Conservation (phyloP, 2,329 filamentous ascomycete genomes). For the Pseudogymnoascus sp. region DNA sequence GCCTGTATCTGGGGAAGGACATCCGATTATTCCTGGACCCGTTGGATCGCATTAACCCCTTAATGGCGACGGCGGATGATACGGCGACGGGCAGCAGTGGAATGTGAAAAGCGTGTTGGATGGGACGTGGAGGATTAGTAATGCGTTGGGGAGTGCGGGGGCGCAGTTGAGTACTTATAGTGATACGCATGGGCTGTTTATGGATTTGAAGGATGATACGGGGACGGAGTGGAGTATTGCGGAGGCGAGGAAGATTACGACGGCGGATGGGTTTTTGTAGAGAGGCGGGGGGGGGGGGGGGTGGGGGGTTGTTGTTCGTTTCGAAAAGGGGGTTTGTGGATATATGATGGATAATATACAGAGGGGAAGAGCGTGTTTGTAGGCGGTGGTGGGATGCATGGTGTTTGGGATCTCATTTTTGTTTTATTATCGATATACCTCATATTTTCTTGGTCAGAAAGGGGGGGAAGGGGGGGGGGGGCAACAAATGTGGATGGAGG, state of each 20-base stretch:
- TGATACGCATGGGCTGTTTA: neutral
- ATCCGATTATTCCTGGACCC: neutral
- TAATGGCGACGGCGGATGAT: neutral
- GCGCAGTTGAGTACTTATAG: neutral
- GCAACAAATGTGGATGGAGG: neutral
- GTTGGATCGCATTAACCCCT: neutral
- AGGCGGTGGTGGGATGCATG: neutral
- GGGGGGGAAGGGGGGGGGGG: neutral
- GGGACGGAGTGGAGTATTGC: neutral
- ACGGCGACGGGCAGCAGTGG: neutral
- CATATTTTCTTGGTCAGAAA: neutral
- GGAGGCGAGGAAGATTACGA: neutral
- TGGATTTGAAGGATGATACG: neutral
- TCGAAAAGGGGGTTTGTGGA: neutral
- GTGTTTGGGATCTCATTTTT: neutral
- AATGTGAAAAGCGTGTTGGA: neutral
- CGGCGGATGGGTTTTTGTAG: neutral
- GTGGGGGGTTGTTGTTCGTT: too few relatives aligned
- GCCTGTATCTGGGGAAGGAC: neutral
- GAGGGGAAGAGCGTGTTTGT: neutral
- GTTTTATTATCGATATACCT: neutral
- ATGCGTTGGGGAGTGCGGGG: neutral
- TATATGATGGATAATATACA: neutral
- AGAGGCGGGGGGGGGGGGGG: neutral
- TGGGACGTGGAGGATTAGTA: constrained; percentile 6